Percentiles rank a stretch among this genome's conserved stretches.
These are phyloP conservation scores for Massariosphaeria phaeospora DNA, from an alignment of 495 filamentous ascomycete genomes.

Conservation along the genomic window DNA sequence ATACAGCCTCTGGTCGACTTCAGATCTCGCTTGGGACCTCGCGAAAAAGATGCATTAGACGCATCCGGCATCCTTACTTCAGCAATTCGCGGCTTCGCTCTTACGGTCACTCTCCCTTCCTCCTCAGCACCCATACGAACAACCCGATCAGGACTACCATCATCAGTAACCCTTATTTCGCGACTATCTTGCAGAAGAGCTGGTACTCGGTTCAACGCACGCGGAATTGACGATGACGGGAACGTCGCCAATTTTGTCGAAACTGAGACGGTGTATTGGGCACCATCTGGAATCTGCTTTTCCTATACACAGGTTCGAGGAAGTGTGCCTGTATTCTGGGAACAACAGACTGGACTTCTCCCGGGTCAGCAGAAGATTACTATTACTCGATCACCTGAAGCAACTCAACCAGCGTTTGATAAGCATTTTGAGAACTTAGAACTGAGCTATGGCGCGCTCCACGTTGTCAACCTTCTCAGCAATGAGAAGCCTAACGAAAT, in stretches of 20 bases:
- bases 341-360: slow-evolving; percentile 79
- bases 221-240: slow-evolving; percentile 95
- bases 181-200: slow-evolving; percentile 86
- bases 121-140: slow-evolving; percentile 49
- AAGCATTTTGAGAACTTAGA: slow-evolving; percentile 84
- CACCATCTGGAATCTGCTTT: slow-evolving; percentile 68
- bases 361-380: slow-evolving; percentile 94
- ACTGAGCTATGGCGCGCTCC: slow-evolving; percentile 78
- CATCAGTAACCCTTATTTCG: slow-evolving; percentile 81
- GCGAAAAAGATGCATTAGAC: slow-evolving; percentile 72
- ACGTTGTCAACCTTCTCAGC: slow-evolving; percentile 88
- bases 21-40: slow-evolving; percentile 66
- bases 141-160: slow-evolving; percentile 63
- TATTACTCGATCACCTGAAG: slow-evolving; percentile 81
- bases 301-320: slow-evolving; percentile 92
- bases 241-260: slow-evolving; percentile 92
- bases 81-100: slow-evolving; percentile 87
- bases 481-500: slow-evolving; percentile 76
- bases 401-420: slow-evolving; percentile 91
- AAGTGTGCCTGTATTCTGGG: slow-evolving; percentile 95
- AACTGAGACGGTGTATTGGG: slow-evolving; percentile 67
- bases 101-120: slow-evolving; percentile 75
- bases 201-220: slow-evolving; percentile 91
- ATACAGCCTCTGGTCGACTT: slow-evolving; percentile 87
- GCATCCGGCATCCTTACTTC: slow-evolving; percentile 82